Base-by-base conservation (phyloP, 2,329 filamentous ascomycete species). In the Ascochyta lentis region DNA sequence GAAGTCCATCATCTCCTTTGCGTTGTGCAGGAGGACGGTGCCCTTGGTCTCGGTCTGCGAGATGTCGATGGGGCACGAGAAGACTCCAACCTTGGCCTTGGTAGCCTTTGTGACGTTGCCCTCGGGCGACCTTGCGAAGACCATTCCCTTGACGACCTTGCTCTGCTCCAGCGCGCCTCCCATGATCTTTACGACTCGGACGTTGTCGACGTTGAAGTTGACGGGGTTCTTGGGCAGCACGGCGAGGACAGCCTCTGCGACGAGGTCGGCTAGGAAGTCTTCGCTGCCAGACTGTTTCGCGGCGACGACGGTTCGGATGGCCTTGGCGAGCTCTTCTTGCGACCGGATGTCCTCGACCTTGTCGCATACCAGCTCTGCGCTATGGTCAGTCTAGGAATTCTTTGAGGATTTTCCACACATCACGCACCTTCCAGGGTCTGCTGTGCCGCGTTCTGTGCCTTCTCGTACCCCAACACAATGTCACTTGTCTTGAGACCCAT, bases 111-210 rank as follows among this genome's bases (percentile, higher is more conserved):
- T 98, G 76, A 97, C 81, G 15, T 63, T 79, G 44, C 94, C 93
- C 73, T 96, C 89, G n/a, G 95, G 95, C 78, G 96, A 91, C 74
- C 96, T 90, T 70, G 92, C 89, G 75, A 99, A 98, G 48, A 99
- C 96, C 95, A 99, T 99, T 65, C 95, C 95, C 83, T 91, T 96
- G 58, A 99, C 89, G 13, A 99, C 94, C 65, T 87, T 88, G 77
- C 92, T 96, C 81, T 99, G 93, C 71, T 96, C 91, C 73, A 99
- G 81, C 75, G 90, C 92, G 63, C 95, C 94, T 68, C 95, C 95
- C 94, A 99, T 98, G 72, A 99, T 99, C 85, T 99, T 99, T 69
- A 99, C 96, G 55, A 99, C 96, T 58, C 95, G 91, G 70, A 99
- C 89, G 78, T 99, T 99, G 83, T 99, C 95, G 63, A 99, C 92